Conservation (phyloP, 2,329 filamentous ascomycete genomes). For the Trichoderma harzianum region DNA sequence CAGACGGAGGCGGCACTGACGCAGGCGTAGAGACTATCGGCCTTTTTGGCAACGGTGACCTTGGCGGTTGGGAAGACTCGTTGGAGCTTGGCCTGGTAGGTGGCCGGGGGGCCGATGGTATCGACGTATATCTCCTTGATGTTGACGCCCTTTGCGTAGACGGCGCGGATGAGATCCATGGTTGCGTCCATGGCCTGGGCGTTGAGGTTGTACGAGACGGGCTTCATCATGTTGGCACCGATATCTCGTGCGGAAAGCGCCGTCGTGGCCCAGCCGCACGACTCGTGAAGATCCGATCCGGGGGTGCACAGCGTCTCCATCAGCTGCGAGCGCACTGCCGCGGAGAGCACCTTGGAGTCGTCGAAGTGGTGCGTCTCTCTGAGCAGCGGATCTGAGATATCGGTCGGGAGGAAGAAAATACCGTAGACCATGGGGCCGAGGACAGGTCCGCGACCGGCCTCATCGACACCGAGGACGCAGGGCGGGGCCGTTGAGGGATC, state of each 20-base stretch:
- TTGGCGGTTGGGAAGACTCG: constrained; percentile 74
- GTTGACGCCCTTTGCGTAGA: constrained; percentile 75
- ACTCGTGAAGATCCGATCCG: constrained; percentile 43
- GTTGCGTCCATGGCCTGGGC: constrained; percentile 94
- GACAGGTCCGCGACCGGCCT: constrained; percentile 92
- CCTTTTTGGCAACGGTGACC: constrained; percentile 83
- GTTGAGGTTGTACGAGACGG: constrained; percentile 80
- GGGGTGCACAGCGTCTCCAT: constrained; percentile 67
- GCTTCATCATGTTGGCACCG: constrained; percentile 70
- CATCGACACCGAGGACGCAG: constrained; percentile 85
- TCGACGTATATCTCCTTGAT: constrained; percentile 90
- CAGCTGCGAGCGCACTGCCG: constrained; percentile 70
- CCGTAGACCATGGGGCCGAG: constrained; percentile 76
- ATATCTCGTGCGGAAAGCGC: constrained; percentile 83
- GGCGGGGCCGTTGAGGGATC: constrained; percentile 34
- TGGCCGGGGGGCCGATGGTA: constrained; percentile 78
- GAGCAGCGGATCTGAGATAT: constrained; percentile 68
- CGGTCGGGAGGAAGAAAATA: constrained; percentile 71
- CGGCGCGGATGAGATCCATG: constrained; percentile 72
- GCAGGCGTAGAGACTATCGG: constrained; percentile 86
- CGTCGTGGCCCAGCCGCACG: constrained; percentile 80
- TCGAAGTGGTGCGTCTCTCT: constrained; percentile 81
- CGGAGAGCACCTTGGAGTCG: constrained; percentile 89
- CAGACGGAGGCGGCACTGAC: constrained; percentile 92
- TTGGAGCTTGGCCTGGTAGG: constrained; percentile 83